A percentile compares a stretch with the other conserved stretches of the same genome.
phyloP scores from a whole-genome alignment of 768 basidiomycete species.

The Macrolepiota albuminosa region DNA sequence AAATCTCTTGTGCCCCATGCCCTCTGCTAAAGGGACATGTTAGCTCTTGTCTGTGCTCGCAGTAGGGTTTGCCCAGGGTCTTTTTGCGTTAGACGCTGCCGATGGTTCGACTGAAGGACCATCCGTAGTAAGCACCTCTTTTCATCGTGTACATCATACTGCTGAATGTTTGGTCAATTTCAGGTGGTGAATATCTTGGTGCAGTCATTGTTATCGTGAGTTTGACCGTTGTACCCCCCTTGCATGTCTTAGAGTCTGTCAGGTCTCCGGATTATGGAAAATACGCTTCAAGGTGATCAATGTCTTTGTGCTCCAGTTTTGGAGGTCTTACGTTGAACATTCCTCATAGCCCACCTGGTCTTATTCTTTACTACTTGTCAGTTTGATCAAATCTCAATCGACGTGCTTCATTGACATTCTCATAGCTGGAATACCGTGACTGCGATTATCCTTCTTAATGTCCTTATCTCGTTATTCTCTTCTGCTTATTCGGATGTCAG shows the following conservation, averaged over 20 bases:
- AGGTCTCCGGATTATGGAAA: conserved; percentile 66
- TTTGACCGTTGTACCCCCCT: background rate
- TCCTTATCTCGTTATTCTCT: conserved; percentile 93
- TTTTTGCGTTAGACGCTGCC: conserved; percentile 88
- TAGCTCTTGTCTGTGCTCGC: conserved; percentile 80
- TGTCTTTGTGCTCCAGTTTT: background rate
- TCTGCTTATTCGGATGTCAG: conserved; percentile 86
- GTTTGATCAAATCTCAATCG: conserved; percentile 15
- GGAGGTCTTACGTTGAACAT: background rate
- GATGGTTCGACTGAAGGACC: conserved; percentile 67
- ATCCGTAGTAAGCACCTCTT: conserved; percentile 32
- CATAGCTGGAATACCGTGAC: conserved; percentile 79
- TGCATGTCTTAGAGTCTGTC: background rate
- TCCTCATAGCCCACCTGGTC: conserved; percentile 43
- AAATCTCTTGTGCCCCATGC: background rate
- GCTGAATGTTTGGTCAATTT: background rate
- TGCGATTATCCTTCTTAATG: conserved; percentile 82
- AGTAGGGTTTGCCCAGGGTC: conserved; percentile 79
- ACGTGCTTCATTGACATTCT: conserved; percentile 1
- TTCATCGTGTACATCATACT: background rate
- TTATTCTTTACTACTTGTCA: conserved; percentile 78
- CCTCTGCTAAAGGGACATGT: background rate
- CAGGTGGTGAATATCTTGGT: conserved; percentile 70
- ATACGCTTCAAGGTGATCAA: conserved; percentile 42
- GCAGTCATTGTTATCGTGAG: conserved; percentile 80